Evolutionary conservation across 495 filamentous ascomycete species (phyloP), one percentile per base, ranked within the genome.

Genomic region (Hypomontagnella monticulosa): DNA sequence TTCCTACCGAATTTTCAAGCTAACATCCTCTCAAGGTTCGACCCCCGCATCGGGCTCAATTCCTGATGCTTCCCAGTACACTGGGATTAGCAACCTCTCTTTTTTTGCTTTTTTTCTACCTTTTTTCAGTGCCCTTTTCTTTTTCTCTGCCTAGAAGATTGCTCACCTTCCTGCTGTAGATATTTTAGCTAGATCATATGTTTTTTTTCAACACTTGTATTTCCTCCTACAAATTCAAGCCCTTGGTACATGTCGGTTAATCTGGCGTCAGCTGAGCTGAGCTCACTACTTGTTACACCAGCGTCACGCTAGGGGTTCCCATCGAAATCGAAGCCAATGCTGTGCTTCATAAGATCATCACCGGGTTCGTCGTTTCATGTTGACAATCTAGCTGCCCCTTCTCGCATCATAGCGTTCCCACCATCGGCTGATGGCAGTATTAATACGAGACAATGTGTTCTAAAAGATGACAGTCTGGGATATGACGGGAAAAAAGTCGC

Each of bases 1-100:
- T 38, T 38, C 14, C 11, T 34, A 3, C 10, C 5, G 6, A 38
- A 11, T 38, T n/a, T n/a, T n/a, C 36, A 38, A 14, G 10, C 49
- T 53, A 53, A 53, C 49, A 38, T 14, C 0, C 1, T n/a, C 14
- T 0, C 14, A 27, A 66, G 73, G 73, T 74, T 77, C 73, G 75
- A 75, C 75, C 75, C 75, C 73, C 75, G 75, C 75, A 71, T 75
- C 57, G 71, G 74, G 73, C 74, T 76, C 69, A 75, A 75, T 75
- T 75, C 73, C 73, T 67, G 66, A 73, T 71, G 71, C 65, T 59
- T 65, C 50, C 49, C 44, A 50, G 53, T 56, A 15, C 4, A 57
- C 49, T 51, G 47, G 65, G 61, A 69, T 40, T 16, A 48, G 57
- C 62, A 69, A 60, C 57, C 53, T 6, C 12, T 23, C 37, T 51